Percentiles rank a stretch among this genome's conserved stretches.
phyloP scores from a whole-genome alignment of 2,329 filamentous ascomycete species.

The Exserohilum rostratum region DNA sequence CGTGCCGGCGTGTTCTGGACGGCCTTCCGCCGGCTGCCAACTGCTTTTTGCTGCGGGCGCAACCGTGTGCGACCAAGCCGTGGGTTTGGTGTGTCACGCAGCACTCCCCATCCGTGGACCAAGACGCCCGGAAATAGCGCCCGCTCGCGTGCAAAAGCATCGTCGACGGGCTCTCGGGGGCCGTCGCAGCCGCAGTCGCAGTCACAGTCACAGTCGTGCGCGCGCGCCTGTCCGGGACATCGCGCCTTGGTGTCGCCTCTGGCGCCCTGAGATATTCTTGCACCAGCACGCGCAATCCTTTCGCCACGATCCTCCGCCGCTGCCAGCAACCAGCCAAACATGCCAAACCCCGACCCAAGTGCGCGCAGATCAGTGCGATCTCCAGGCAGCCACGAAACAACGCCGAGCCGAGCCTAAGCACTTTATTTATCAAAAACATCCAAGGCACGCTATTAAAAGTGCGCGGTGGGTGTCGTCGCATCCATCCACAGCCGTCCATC shows the following conservation, averaged over 20 bases:
- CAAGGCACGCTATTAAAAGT: conserved; percentile 8
- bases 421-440: conserved; percentile 4
- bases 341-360: conserved; percentile 10
- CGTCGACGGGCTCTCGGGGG: too few species aligned
- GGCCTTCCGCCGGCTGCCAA: conserved; percentile 16
- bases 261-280: conserved; percentile 8
- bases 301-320: conserved; percentile 27
- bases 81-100: conserved; percentile 3
- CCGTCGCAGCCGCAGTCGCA: neutral
- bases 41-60: conserved; percentile 13
- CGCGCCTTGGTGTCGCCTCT: too few species aligned
- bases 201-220: too few species aligned
- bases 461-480: neutral
- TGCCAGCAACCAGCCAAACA: conserved; percentile 21
- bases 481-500: conserved; percentile 8
- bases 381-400: conserved; percentile 11
- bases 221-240: too few species aligned
- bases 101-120: neutral
- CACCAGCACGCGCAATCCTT: conserved; percentile 33
- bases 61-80: conserved; percentile 13
- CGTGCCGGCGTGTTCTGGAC: conserved; percentile 27
- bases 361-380: conserved; percentile 27
- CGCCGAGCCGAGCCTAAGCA: conserved; percentile 9
- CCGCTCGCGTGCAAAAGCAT: neutral
- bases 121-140: too few species aligned